Conservation (phyloP, 2,329 filamentous ascomycete species). For the Penicillium olsonii region DNA sequence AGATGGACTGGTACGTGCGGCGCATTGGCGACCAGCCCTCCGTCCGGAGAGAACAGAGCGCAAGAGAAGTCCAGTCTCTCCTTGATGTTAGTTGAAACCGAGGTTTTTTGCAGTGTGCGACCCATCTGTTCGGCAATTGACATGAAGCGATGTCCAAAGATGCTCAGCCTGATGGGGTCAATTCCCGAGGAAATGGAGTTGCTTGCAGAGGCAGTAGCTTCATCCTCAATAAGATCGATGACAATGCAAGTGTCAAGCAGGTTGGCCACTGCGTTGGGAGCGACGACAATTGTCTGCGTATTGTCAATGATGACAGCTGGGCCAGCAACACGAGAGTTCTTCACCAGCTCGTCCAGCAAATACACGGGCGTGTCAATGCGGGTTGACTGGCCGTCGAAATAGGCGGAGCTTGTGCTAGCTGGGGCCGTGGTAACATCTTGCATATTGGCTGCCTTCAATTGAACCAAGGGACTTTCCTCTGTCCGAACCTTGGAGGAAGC, state of each 20-base stretch:
- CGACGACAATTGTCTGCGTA: constrained; percentile 84
- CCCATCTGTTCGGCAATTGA: constrained; percentile 63
- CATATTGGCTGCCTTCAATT: constrained; percentile 50
- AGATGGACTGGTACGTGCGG: constrained; percentile 81
- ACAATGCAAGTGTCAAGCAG: constrained; percentile 85
- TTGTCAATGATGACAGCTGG: constrained; percentile 78
- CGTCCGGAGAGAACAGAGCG: constrained; percentile 74
- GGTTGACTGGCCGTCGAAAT: constrained; percentile 36
- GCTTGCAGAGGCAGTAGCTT: constrained; percentile 36
- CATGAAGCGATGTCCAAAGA: constrained; percentile 61
- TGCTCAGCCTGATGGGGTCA: constrained; percentile 56
- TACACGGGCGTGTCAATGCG: constrained; percentile 40
- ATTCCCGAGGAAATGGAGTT: constrained; percentile 30
- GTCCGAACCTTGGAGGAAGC: constrained; percentile 64
- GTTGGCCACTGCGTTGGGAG: constrained; percentile 73
- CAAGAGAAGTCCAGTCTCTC: constrained; percentile 85
- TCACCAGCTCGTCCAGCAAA: constrained; percentile 36
- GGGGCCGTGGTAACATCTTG: constrained; percentile 61
- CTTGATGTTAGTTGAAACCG: constrained; percentile 70
- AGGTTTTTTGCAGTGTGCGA: constrained; percentile 57
- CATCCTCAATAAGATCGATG: constrained; percentile 70
- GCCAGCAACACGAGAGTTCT: constrained; percentile 49
- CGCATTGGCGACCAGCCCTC: constrained; percentile 67
- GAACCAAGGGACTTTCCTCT: constrained; percentile 69
- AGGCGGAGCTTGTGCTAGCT: constrained; percentile 49